A percentile compares a stretch with the other conserved stretches of the same genome.
Conservation (phyloP, 306 rosid species). For the Hippophae tibetana region DNA sequence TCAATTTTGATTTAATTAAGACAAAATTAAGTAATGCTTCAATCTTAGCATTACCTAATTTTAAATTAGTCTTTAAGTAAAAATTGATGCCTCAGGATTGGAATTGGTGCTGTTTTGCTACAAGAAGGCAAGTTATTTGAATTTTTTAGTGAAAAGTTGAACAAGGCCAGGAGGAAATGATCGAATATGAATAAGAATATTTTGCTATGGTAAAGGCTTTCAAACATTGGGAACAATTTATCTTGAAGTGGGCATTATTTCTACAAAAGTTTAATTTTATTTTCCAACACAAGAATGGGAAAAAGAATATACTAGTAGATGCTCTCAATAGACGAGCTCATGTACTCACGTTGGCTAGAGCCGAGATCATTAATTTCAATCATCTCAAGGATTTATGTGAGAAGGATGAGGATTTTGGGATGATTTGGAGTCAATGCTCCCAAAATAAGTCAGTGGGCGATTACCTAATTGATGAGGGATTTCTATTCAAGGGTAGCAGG, state of each 20-base stretch:
- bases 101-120: too few species aligned
- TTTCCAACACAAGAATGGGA: background rate
- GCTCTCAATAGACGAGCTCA: background rate
- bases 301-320: background rate
- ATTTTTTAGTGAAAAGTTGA: too few species aligned
- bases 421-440: background rate
- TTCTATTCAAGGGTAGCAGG: background rate
- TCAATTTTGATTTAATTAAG: too few species aligned
- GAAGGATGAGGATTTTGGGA: background rate
- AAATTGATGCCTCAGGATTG: too few species aligned
- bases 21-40: too few species aligned
- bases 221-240: background rate
- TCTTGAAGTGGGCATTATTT: background rate
- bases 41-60: too few species aligned
- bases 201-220: background rate
- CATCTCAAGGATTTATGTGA: background rate
- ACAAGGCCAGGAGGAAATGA: too few species aligned
- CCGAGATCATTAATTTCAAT: too few species aligned
- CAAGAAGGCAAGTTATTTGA: too few species aligned
- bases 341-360: background rate
- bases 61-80: too few species aligned
- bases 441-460: background rate
- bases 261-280: too few species aligned
- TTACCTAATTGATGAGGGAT: background rate
- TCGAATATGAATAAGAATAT: too few species aligned